Evolutionary conservation across 495 filamentous ascomycete genomes (phyloP), one percentile per base, ranked within the genome.

Genomic region (Trichoderma erinaceum): DNA sequence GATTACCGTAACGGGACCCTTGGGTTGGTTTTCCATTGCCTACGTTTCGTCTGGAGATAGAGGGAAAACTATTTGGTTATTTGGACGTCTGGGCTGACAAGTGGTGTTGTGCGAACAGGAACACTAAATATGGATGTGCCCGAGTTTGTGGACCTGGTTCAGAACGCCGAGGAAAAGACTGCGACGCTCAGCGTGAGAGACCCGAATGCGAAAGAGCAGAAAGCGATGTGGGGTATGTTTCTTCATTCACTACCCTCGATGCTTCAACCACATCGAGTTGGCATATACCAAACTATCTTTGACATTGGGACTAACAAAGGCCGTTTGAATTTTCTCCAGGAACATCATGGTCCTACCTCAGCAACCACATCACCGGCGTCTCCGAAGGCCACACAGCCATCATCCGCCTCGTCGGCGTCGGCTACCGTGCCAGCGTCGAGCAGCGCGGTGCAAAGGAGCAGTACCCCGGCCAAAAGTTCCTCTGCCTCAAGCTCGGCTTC

Each of bases 301-400:
- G 35, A 38, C 35, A 38, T 38, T 38, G 8, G 35, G 35, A 38
- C 35, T 38, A 38, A 38, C 35, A 3, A 38, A 38, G 7, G 29
- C 15, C 44, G 15, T 11, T 3, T 48, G 8, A 16, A 29, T 13
- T 65, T 2, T 41, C 15, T 18, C 65, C 67, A 97, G 93, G 93
- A 65, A 97, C 94, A 3, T 90, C 85, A 32, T 93, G 95, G 74
- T 87, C 93, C 21, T 93, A 95, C 72, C 84, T 99, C 65, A 89
- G 92, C 72, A 93, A 93, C 76, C 87, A 93, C 78, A 89, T 99
- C 67, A 86, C 90, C 44, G 95, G 95, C 66, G 95, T 98, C 43
- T 96, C 92, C 5, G 95, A 98, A 86, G 95, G 95, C 18, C 95
- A 99, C 78, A 91, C 92, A 7, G 92, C 92, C 18, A 91, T 99